A percentile compares a stretch with the other conserved stretches of the same genome.
Conservation (phyloP, 2,329 filamentous ascomycete genomes). For the Ophiostoma himal-ulmi region DNA sequence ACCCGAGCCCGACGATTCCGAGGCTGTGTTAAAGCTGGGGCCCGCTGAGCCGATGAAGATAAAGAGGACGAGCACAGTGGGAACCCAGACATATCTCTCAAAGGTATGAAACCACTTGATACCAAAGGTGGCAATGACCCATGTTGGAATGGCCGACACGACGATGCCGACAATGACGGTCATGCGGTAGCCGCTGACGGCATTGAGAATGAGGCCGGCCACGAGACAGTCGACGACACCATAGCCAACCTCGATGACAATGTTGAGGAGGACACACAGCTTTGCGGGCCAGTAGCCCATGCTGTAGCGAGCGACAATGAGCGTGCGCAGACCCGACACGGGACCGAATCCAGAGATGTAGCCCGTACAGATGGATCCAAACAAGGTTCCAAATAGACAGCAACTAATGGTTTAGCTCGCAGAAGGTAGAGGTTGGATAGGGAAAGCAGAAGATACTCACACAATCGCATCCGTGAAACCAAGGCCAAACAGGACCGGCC, state of each 20-base stretch:
- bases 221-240: conserved; percentile 58
- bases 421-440: not conserved
- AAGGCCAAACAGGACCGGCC: conserved; percentile 31
- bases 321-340: conserved; percentile 21
- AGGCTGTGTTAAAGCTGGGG: not conserved
- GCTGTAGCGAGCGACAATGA: conserved; percentile 30
- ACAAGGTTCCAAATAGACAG: conserved; percentile 21
- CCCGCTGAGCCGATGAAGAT: conserved; percentile 45
- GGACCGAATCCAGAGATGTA: conserved; percentile 22
- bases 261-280: conserved; percentile 30
- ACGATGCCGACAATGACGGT: conserved; percentile 62
- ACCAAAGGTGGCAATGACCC: conserved; percentile 60
- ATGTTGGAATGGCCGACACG: conserved; percentile 56
- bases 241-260: conserved; percentile 33
- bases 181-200: conserved; percentile 53
- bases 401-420: conserved; percentile 22
- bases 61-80: conserved; percentile 55
- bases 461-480: conserved; percentile 28
- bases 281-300: conserved; percentile 35
- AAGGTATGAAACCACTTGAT: conserved; percentile 64
- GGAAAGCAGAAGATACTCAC: not conserved
- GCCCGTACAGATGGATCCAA: conserved; percentile 22
- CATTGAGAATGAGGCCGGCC: conserved; percentile 62
- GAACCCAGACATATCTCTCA: conserved; percentile 61
- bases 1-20: conserved; percentile 42